Base-by-base conservation (phyloP, 192 early-diverging fungal species). In the Podila clonocystis region DNA sequence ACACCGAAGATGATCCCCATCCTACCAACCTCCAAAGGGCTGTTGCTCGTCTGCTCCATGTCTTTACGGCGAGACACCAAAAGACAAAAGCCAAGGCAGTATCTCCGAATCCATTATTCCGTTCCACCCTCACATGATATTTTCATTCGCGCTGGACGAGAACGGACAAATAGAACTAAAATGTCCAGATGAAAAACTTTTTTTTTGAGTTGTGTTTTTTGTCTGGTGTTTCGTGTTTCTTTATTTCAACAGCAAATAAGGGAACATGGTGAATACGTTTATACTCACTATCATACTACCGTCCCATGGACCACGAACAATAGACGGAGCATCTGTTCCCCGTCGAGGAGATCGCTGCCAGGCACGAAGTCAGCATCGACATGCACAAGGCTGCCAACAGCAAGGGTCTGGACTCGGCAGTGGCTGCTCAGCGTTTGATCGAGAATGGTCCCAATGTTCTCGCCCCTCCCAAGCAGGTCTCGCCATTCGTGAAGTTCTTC, bases 371-470 rank as follows among this genome's bases (percentile, higher is more conserved):
- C 29, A 45, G 65, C 33, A 82, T 94, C 70, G 85, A 94, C 75
- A 38, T 78, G 13, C 75, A 58, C 15, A 94, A 92, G 68, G 88
- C 96, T 0, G 77, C 85, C 31, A 82, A 90, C 48, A 97, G 94
- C 11, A 59, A 76, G 36, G 97, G 97, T 11, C 84, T 99, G 9
- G 79, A 85, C 17, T 29, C 84, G 0, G 83, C 80, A 9, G 91
- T 89, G 41, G 96, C 94, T 20, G 82, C 85, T 4, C 74, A 89
- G 41, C 85, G 93, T n/a, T 78, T 97, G 45, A 63, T 63, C 2
- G 84, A 88, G 60, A 82, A 95, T 64, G 97, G 97, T 0, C 96
- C 89, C 34, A 99, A 99, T 83, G 77, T 90, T 30, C 87, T 99
- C 49, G 90, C 94, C 12, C 97, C 97, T 26, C 96, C 96, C 45